Base-by-base conservation (phyloP, 768 basidiomycete species). In the Xerocomellus amylosporus region DNA sequence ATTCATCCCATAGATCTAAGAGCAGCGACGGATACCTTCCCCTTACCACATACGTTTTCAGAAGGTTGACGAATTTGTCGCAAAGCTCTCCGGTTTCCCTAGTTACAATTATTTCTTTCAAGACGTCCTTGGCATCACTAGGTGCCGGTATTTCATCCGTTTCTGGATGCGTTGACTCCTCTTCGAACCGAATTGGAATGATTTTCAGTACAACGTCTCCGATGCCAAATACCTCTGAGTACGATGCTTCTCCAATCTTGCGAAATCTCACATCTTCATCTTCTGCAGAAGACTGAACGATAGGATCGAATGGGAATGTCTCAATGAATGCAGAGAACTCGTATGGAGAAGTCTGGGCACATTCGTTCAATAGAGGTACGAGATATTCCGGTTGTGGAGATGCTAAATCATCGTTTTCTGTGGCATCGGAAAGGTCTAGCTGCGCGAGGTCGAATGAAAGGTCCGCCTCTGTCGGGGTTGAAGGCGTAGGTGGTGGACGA, bases 171-270 rank as follows among this genome's bases (percentile, higher is more conserved):
- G 41, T 34, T 5, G 38, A 44, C 28, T 56, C 55, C n/a, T 34
- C 74, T 62, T 86, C 84, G 57, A 81, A 76, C 46, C 83, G 77
- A 36, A 94, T 71, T 7, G 93, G 93, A 36, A 95, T 85, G 42
- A 97, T 79, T 74, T 95, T 96, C 58, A 95, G 77, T n/a, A 95
- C 93, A 33, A 95, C 83, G 59, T 89, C 83, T 3, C 88, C 88
- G 47, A 94, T 87, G 8, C 88, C 88, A 69, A 92, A 99, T 28
- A 99, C 97, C 66, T 99, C 97, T 0, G 93, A 96, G 71, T 89
- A 99, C 46, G 90, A 92, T 8, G 97, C 97, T 73, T 99, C 97
- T 39, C 96, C 96, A 43, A 98, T 86, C 72, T 99, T 99, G 60
- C 73, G 77, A 71, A 93, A 93, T 7, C 52, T 70, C 22, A 70